Conservation (phyloP, 768 basidiomycete genomes). For the Tephrocybe sp. region DNA sequence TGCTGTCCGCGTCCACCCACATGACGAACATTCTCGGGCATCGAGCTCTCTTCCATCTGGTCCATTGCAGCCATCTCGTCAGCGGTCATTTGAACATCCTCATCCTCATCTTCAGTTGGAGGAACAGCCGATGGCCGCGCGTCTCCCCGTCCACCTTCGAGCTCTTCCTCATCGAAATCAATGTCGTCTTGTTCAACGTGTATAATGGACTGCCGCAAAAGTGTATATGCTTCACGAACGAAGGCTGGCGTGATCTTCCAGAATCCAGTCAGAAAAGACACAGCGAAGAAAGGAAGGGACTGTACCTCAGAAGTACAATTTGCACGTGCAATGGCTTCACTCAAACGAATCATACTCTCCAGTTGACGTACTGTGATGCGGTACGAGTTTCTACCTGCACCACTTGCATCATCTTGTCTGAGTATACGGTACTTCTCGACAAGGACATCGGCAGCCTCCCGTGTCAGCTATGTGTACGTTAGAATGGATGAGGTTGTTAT, state of each 20-base stretch:
- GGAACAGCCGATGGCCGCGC: slow-evolving; percentile 30
- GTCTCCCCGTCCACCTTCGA: slow-evolving; percentile 50
- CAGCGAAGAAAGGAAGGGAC: neutral
- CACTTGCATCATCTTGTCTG: slow-evolving; percentile 88
- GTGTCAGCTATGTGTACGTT: slow-evolving; percentile 64
- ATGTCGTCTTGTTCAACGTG: slow-evolving; percentile 99
- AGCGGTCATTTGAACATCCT: slow-evolving; percentile 61
- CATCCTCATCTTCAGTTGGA: slow-evolving; percentile 33
- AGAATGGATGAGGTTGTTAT: neutral
- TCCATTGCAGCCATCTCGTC: slow-evolving; percentile 54
- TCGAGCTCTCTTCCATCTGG: slow-evolving; percentile 49
- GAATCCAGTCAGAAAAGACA: neutral
- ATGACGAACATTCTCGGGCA: slow-evolving; percentile 30
- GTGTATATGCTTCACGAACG: slow-evolving; percentile 92
- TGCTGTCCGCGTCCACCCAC: slow-evolving; percentile 27
- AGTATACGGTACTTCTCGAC: slow-evolving; percentile 94
- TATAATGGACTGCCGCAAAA: slow-evolving; percentile 95
- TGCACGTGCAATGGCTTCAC: slow-evolving; percentile 95
- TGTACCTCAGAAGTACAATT: slow-evolving; percentile 91
- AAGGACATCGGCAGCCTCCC: slow-evolving; percentile 87
- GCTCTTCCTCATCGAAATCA: slow-evolving; percentile 92
- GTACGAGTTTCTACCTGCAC: slow-evolving; percentile 87
- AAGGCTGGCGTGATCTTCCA: slow-evolving; percentile 88
- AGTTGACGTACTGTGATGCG: slow-evolving; percentile 97
- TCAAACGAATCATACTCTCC: slow-evolving; percentile 97